phyloP scores from a whole-genome alignment of 2,329 filamentous ascomycete species.

The Pseudogymnoascus sp. region DNA sequence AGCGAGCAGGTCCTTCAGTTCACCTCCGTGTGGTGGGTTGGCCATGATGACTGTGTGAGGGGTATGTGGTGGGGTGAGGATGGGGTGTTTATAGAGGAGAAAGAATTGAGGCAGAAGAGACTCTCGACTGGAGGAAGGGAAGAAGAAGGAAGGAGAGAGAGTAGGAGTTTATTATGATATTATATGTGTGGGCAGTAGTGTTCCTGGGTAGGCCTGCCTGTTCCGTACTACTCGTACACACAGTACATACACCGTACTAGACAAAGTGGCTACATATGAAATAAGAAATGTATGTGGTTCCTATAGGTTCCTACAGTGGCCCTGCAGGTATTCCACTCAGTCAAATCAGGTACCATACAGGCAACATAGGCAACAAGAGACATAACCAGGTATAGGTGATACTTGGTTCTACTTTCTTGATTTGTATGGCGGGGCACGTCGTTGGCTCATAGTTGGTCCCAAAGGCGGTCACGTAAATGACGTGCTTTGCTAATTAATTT shows the following conservation, averaged over 20 bases:
- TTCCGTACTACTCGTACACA: neutral
- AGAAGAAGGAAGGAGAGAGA: neutral
- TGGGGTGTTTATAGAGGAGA: neutral
- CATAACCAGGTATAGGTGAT: neutral
- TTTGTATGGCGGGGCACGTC: neutral
- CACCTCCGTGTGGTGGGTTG: slow-evolving; percentile 74
- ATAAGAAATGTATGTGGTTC: neutral
- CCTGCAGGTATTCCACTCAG: neutral
- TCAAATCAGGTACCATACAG: neutral
- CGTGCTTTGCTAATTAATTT: slow-evolving; percentile 5
- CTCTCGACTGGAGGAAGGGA: neutral
- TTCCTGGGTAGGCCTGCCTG: neutral
- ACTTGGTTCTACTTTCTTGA: neutral
- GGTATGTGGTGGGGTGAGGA: neutral
- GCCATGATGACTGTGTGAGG: slow-evolving; percentile 43
- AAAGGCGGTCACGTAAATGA: slow-evolving; percentile 2
- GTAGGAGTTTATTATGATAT: neutral
- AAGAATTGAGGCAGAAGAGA: neutral
- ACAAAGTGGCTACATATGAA: neutral
- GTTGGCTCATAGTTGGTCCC: neutral
- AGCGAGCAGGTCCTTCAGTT: slow-evolving; percentile 95
- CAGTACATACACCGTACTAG: neutral
- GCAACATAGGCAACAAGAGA: neutral
- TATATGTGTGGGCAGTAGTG: neutral
- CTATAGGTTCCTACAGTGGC: neutral